These are phyloP conservation scores for Thraustotheca clavata DNA, from an alignment of 352 stramenopile species.

Conservation along the genomic window DNA sequence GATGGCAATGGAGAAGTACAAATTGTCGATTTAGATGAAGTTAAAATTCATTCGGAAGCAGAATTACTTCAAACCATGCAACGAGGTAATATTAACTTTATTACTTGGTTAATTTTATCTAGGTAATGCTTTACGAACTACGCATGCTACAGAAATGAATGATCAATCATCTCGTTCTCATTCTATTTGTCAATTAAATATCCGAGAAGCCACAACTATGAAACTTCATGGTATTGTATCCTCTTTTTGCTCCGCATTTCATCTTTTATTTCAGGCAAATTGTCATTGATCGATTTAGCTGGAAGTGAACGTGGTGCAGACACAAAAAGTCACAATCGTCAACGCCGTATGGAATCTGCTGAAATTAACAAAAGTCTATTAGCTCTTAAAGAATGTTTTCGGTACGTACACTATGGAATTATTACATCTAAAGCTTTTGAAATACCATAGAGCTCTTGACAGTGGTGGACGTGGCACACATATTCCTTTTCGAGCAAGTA, in stretches of 20 bases:
- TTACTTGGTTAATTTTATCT: slow-evolving; percentile 20
- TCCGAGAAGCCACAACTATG: slow-evolving; percentile 46
- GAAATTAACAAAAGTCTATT: slow-evolving; percentile 98
- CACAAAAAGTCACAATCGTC: slow-evolving; percentile 88
- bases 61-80: slow-evolving; percentile 92
- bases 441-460: slow-evolving; percentile 73
- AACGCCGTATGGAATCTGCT: slow-evolving; percentile 92
- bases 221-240: slow-evolving; percentile 31
- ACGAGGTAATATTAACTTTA: neutral
- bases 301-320: slow-evolving; percentile 94
- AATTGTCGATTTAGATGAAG: slow-evolving; percentile 92
- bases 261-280: slow-evolving; percentile 47
- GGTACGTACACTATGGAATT: slow-evolving; percentile 29
- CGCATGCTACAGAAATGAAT: slow-evolving; percentile 94
- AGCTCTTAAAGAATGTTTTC: slow-evolving; percentile 96
- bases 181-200: slow-evolving; percentile 92
- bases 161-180: slow-evolving; percentile 92
- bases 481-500: slow-evolving; percentile 94
- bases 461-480: slow-evolving; percentile 82
- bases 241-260: neutral
- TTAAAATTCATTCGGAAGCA: slow-evolving; percentile 77
- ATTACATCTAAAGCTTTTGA: neutral
- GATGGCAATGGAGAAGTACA: slow-evolving; percentile 91
- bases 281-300: slow-evolving; percentile 96
- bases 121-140: slow-evolving; percentile 90